Evolutionary conservation across 257 asterid genomes (phyloP).

Genomic region (Salvia miltiorrhiza): DNA sequence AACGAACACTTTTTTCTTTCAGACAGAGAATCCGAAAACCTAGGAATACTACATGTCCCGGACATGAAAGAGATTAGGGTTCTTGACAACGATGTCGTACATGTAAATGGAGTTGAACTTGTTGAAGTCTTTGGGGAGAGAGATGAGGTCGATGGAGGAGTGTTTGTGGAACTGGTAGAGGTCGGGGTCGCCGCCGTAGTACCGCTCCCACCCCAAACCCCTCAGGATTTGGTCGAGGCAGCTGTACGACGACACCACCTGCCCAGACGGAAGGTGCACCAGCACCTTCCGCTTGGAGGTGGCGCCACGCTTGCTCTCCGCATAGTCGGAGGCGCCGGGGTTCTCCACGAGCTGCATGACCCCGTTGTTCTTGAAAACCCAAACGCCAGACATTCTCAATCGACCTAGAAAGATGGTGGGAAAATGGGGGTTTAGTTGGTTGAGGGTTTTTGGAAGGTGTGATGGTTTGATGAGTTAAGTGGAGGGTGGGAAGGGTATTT

Average conservation of each 20-base stretch:
- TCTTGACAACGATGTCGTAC: conserved; percentile 91
- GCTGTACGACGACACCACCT: conserved; percentile 60
- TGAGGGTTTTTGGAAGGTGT: neutral
- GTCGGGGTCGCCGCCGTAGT: conserved; percentile 60
- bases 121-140: conserved; percentile 66
- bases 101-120: conserved; percentile 73
- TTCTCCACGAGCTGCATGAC: conserved; percentile 67
- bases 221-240: conserved; percentile 53
- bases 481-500: conserved; percentile 36
- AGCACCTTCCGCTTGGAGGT: conserved; percentile 52
- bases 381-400: conserved; percentile 71
- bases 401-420: neutral
- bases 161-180: conserved; percentile 76
- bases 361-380: conserved; percentile 80
- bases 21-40: neutral
- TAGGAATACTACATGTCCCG: conserved; percentile 37
- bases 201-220: conserved; percentile 84
- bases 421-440: neutral
- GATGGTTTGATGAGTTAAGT: conserved; percentile 21
- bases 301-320: conserved; percentile 10
- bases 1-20: neutral
- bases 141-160: conserved; percentile 76
- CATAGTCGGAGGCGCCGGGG: conserved; percentile 41
- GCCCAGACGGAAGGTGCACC: conserved; percentile 65
- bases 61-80: conserved; percentile 82